A percentile compares a stretch with the other conserved stretches of the same genome.
phyloP scores from a whole-genome alignment of 495 filamentous ascomycete genomes.

The Halenospora varia region DNA sequence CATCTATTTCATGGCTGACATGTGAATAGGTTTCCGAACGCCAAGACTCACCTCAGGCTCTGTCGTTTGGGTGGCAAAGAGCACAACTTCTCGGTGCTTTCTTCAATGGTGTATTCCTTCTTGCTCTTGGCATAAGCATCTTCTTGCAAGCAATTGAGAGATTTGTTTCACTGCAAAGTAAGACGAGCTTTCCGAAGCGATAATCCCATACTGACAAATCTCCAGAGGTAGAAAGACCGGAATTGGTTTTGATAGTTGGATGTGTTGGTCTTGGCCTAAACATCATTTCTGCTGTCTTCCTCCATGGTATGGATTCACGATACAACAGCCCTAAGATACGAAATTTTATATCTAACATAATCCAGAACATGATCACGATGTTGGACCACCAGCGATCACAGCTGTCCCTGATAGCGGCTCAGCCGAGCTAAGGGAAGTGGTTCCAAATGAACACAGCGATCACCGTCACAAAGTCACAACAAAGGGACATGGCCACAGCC shows the following conservation, averaged over 20 bases:
- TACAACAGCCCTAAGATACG: neutral
- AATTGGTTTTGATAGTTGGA: slow-evolving; percentile 76
- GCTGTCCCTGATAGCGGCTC: neutral
- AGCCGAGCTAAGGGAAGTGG: slow-evolving; percentile 4
- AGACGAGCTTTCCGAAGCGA: neutral
- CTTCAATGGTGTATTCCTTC: slow-evolving; percentile 91
- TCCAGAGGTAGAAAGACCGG: slow-evolving; percentile 66
- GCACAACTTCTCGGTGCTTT: slow-evolving; percentile 90
- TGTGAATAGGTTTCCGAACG: slow-evolving; percentile 38
- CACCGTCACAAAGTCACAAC: slow-evolving; percentile 36
- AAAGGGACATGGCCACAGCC: slow-evolving; percentile 27
- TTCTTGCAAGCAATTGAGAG: slow-evolving; percentile 89
- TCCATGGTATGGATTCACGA: slow-evolving; percentile 61
- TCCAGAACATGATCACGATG: slow-evolving; percentile 8
- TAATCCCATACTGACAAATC: neutral
- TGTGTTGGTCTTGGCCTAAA: slow-evolving; percentile 79
- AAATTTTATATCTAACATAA: slow-evolving; percentile 5
- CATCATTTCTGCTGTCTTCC: slow-evolving; percentile 71
- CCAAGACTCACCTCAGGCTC: slow-evolving; percentile 33
- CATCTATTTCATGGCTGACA: slow-evolving; percentile 5
- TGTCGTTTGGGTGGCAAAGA: slow-evolving; percentile 75
- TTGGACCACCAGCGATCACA: slow-evolving; percentile 25
- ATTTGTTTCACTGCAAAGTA: slow-evolving; percentile 52
- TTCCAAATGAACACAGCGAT: slow-evolving; percentile 3
- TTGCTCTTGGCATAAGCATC: slow-evolving; percentile 87